A percentile compares a stretch with the other conserved stretches of the same genome.
Evolutionary conservation across 2,329 filamentous ascomycete genomes (phyloP).

Genomic region (Xylaria digitata): DNA sequence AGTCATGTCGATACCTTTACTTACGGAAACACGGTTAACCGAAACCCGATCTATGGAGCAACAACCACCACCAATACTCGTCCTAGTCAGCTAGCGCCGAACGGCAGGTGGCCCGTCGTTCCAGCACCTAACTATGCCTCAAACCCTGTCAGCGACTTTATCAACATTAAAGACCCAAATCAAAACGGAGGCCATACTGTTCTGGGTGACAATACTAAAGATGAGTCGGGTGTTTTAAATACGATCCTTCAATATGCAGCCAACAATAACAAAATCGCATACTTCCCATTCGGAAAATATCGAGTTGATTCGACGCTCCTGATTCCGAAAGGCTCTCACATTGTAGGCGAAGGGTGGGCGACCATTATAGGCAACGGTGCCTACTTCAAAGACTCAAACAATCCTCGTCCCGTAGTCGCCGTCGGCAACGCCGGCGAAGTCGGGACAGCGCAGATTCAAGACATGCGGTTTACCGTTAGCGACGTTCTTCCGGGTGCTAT

Average conservation of each 20-base stretch:
- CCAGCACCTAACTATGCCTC: conserved; percentile 56
- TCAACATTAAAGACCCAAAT: conserved; percentile 56
- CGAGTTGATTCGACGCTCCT: conserved; percentile 62
- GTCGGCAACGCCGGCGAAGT: conserved; percentile 68
- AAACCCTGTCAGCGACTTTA: conserved; percentile 51
- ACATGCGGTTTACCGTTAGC: conserved; percentile 72
- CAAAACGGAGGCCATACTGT: conserved; percentile 53
- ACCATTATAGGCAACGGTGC: conserved; percentile 64
- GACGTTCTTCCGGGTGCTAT: conserved; percentile 71
- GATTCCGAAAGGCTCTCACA: conserved; percentile 60
- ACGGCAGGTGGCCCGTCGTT: conserved; percentile 52
- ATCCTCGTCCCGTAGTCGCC: conserved; percentile 67
- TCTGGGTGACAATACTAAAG: conserved; percentile 53
- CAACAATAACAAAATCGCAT: conserved; percentile 59
- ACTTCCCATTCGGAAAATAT: conserved; percentile 67
- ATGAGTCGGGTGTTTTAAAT: conserved; percentile 55
- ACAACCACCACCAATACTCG: conserved; percentile 49
- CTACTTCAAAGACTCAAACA: conserved; percentile 61
- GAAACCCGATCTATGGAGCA: conserved; percentile 55
- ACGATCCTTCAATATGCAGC: conserved; percentile 53
- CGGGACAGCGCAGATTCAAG: conserved; percentile 71
- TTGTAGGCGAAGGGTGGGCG: conserved; percentile 65
- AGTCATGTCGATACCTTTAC: conserved; percentile 55
- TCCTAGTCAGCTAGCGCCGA: conserved; percentile 52
- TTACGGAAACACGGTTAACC: conserved; percentile 57